These are phyloP conservation scores for Geosmithia putterillii DNA, from an alignment of 2,329 filamentous ascomycete species.

Conservation along the genomic window DNA sequence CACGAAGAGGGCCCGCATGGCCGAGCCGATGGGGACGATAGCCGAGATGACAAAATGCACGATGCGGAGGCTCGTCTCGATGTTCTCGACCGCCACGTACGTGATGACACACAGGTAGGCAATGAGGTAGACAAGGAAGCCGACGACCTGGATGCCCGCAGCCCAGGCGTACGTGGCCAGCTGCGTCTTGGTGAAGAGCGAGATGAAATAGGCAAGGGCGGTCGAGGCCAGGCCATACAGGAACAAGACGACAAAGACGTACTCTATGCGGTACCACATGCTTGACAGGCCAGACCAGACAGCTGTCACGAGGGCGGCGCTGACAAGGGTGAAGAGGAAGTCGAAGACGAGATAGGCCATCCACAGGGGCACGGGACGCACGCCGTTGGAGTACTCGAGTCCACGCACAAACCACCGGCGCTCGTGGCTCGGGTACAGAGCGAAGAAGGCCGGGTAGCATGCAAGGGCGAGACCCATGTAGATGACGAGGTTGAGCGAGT, in stretches of 20 bases:
- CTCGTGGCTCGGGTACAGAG: slow-evolving; percentile 80
- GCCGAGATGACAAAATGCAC: slow-evolving; percentile 65
- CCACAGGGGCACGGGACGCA: slow-evolving; percentile 74
- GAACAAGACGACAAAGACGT: slow-evolving; percentile 69
- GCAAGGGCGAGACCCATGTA: slow-evolving; percentile 73
- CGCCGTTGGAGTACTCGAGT: slow-evolving; percentile 85
- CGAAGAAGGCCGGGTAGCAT: slow-evolving; percentile 76
- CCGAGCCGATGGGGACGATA: slow-evolving; percentile 65
- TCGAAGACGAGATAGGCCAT: slow-evolving; percentile 73
- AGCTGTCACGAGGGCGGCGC: slow-evolving; percentile 52
- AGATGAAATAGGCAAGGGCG: slow-evolving; percentile 68
- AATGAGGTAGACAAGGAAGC: slow-evolving; percentile 62
- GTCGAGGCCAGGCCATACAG: slow-evolving; percentile 72
- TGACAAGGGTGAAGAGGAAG: slow-evolving; percentile 56
- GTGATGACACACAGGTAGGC: slow-evolving; percentile 62
- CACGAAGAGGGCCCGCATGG: slow-evolving; percentile 63
- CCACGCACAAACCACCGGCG: slow-evolving; percentile 67
- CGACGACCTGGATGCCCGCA: slow-evolving; percentile 60
- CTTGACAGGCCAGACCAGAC: slow-evolving; percentile 54
- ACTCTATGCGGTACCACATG: slow-evolving; percentile 68
- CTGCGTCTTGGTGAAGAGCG: slow-evolving; percentile 67
- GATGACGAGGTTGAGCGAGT: slow-evolving; percentile 65
- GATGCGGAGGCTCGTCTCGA: slow-evolving; percentile 54
- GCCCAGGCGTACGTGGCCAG: slow-evolving; percentile 76
- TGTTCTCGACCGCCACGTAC: slow-evolving; percentile 48